Conservation (phyloP, 108 stramenopile species). For the Cyclostephanos tholiformis region DNA sequence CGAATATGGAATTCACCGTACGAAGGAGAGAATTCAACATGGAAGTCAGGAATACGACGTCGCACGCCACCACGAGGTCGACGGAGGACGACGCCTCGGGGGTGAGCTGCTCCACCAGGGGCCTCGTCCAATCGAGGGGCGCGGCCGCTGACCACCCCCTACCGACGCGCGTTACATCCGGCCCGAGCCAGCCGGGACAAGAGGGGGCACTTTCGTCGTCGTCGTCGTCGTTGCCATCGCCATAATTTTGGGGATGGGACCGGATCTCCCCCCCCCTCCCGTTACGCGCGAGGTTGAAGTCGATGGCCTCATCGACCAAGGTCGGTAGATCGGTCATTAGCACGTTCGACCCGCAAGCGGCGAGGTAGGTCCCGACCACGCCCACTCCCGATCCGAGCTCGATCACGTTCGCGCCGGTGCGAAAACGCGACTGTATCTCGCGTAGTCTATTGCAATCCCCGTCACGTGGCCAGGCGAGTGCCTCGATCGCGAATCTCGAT, state of each 20-base stretch:
- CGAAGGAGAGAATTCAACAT: conserved; percentile 68
- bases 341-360: conserved; percentile 51
- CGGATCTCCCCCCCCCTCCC: neutral
- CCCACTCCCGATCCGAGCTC: conserved; percentile 77
- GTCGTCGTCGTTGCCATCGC: neutral
- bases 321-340: conserved; percentile 68
- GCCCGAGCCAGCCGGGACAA: conserved; percentile 29
- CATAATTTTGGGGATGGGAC: no score
- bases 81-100: conserved; percentile 25
- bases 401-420: conserved; percentile 14
- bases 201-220: neutral
- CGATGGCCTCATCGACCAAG: conserved; percentile 60
- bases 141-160: conserved; percentile 60
- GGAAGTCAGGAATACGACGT: conserved; percentile 63
- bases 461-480: conserved; percentile 39
- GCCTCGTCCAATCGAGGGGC: conserved; percentile 66
- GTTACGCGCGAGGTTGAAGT: conserved; percentile 57
- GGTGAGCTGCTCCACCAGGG: conserved; percentile 49
- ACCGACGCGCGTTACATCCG: conserved; percentile 50
- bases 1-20: conserved; percentile 57
- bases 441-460: conserved; percentile 18
- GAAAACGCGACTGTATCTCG: conserved; percentile 39
- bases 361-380: conserved; percentile 59
- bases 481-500: conserved; percentile 60
- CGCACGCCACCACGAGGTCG: conserved; percentile 67